Base-by-base conservation (phyloP, 345 rosid species). In the Boechera retrofracta region DNA sequence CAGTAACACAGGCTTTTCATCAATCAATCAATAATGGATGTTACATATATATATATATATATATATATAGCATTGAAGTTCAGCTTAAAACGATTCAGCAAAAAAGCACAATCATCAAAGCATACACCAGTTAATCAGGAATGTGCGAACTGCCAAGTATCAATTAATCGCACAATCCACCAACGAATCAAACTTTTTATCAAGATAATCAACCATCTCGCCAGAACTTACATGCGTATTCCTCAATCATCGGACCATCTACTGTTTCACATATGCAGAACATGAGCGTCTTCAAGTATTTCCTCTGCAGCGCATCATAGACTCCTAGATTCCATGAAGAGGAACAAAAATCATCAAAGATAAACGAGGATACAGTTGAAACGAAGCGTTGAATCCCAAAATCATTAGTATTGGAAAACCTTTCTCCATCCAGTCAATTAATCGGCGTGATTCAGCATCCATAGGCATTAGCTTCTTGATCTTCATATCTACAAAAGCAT, bases 391-490 rank as follows among this genome's bases (percentile, higher is more conserved):
- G 2, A 69, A 24, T 41, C 10, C 26, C 6, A n/a, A 32, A 67
- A 73, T 51, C 35, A 2, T 33, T 21, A 13, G 18, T 26, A 15
- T 53, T 3, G 10, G 13, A 54, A 59, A 81, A 82, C 98, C 97
- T 89, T 93, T 96, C 85, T 96, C 98, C 99, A 93, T 93, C 98
- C 99, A 93, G 69, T 96, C 98, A 62, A 96, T 93, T 83, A 96
- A 76, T 61, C 98, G 83, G 71, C 98, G 94, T 36, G 99, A 91
- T 84, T 91, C 99, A 0, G 91, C 86, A 83, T 96, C 98, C 87
- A 91, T 77, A 1, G 99, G 98, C 99, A 96, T 89, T 58, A 96
- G 82, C 88, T 93, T 96, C 86, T 93, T 96, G 79, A 96, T 96
- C 89, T 88, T 96, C 91, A 88, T 89, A 83, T 96, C 97, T 96